Evolutionary conservation across 768 basidiomycete species (phyloP), one percentile per base, ranked within the genome.

Genomic region (Clavaria fumosa): DNA sequence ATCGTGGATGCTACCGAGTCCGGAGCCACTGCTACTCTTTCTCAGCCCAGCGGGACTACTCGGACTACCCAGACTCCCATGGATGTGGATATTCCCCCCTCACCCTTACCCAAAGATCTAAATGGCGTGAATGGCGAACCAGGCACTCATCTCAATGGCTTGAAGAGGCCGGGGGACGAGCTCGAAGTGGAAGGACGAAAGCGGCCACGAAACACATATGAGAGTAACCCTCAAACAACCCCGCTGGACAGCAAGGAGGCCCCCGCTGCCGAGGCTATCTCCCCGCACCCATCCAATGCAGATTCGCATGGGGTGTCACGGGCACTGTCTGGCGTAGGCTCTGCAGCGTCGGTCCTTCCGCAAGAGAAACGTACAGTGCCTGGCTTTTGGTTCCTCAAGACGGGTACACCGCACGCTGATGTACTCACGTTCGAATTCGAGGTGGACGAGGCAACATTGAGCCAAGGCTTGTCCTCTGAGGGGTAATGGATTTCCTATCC

Each of bases 241-340:
- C 20, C n/a, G n/a, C n/a, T n/a, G n/a, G 51, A 51, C 40, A 52
- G 30, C 7, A 59, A 41, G 3, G 39, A 40, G 19, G 49, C 10
- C 32, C 7, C 44, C 4, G 59, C 40, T 5, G 52, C 50, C 15
- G 21, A 43, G 10, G 53, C 43, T n/a, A 57, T 15, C 7, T 49
- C 50, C 40, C 51, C 47, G 23, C 50, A 37, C 35, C 47, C 49
- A n/a, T n/a, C n/a, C n/a, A n/a, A n/a, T n/a, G n/a, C 27, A 40
- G 39, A 12, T 45, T 35, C 36, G 47, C 24, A 34, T 9, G 32
- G 26, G 9, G 26, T 28, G 9, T 14, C 3, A 10, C 7, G 9
- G 4, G 10, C 15, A 15, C 5, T 32, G 18, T 15, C 38, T 9
- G 19, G 12, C n/a, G 30, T 32, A 35, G 17, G 7, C 34, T 5